A percentile compares a stretch with the other conserved stretches of the same genome.
phyloP scores from a whole-genome alignment of 148 eudicot genomes.

The Amaranthus palmeri region DNA sequence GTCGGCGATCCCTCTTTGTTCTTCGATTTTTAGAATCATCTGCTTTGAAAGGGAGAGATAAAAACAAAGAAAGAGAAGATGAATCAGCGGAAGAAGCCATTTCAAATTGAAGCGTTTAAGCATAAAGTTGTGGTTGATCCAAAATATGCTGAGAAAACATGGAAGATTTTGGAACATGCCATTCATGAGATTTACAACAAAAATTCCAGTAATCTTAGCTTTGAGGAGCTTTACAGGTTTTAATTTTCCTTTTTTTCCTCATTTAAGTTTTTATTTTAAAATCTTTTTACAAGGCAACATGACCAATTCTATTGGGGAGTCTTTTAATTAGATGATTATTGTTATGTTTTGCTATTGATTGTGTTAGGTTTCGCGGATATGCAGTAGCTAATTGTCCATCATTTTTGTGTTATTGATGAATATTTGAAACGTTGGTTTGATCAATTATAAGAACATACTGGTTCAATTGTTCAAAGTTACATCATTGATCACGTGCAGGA shows the following conservation, averaged over 20 bases:
- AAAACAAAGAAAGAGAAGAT: slow-evolving; percentile 20
- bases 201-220: slow-evolving; percentile 72
- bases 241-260: not conserved
- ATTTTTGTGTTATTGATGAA: too few species aligned
- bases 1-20: not conserved
- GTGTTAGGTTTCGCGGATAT: too few species aligned
- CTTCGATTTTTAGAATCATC: not conserved
- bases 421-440: too few species aligned
- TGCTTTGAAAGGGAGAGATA: not conserved
- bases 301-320: too few species aligned
- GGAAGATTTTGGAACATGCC: slow-evolving; percentile 81
- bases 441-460: too few species aligned
- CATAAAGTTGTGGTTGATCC: slow-evolving; percentile 80
- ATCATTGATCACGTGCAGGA: too few species aligned
- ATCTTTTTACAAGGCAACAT: too few species aligned
- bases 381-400: too few species aligned
- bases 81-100: slow-evolving; percentile 68
- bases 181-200: slow-evolving; percentile 76
- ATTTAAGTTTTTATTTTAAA: not conserved
- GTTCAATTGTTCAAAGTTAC: too few species aligned
- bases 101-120: slow-evolving; percentile 78
- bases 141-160: slow-evolving; percentile 73
- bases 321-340: too few species aligned
- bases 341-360: too few species aligned
- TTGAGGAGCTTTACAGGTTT: slow-evolving; percentile 79